Percentiles rank a stretch among this genome's conserved stretches.
Conservation (phyloP, 2,329 filamentous ascomycete species). For the Coniochaeta sp. region DNA sequence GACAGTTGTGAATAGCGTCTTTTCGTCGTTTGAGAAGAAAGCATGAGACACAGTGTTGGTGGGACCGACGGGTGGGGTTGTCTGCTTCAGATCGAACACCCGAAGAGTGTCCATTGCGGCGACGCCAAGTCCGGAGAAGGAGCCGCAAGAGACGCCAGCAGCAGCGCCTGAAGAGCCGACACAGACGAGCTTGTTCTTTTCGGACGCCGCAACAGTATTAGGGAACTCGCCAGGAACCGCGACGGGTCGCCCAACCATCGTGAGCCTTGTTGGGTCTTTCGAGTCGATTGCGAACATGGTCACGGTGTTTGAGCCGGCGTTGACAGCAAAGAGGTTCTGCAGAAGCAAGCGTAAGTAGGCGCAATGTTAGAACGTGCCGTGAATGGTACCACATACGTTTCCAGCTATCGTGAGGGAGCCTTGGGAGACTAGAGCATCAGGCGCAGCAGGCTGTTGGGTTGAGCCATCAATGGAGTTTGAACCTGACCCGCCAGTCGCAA, state of each 20-base stretch:
- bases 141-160: conserved; percentile 36
- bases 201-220: conserved; percentile 40
- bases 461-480: too few relatives aligned
- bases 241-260: conserved; percentile 32
- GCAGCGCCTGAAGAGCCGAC: conserved; percentile 35
- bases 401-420: conserved; percentile 36
- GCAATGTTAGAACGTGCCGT: too few relatives aligned
- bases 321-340: conserved; percentile 48
- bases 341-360: background rate
- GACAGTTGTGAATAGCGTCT: conserved; percentile 44
- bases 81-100: conserved; percentile 42
- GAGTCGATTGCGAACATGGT: conserved; percentile 38
- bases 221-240: conserved; percentile 43
- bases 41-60: conserved; percentile 52
- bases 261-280: conserved; percentile 34
- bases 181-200: conserved; percentile 32
- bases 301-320: conserved; percentile 43
- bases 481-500: too few relatives aligned
- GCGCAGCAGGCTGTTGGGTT: too few relatives aligned
- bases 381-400: conserved; percentile 32
- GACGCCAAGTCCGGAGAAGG: conserved; percentile 29
- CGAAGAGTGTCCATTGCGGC: conserved; percentile 35
- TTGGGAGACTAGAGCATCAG: too few relatives aligned
- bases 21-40: conserved; percentile 49
- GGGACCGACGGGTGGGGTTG: conserved; percentile 50